A percentile compares a stretch with the other conserved stretches of the same genome.
phyloP scores from a whole-genome alignment of 192 early-diverging fungal genomes.

The Pilaira anomala region DNA sequence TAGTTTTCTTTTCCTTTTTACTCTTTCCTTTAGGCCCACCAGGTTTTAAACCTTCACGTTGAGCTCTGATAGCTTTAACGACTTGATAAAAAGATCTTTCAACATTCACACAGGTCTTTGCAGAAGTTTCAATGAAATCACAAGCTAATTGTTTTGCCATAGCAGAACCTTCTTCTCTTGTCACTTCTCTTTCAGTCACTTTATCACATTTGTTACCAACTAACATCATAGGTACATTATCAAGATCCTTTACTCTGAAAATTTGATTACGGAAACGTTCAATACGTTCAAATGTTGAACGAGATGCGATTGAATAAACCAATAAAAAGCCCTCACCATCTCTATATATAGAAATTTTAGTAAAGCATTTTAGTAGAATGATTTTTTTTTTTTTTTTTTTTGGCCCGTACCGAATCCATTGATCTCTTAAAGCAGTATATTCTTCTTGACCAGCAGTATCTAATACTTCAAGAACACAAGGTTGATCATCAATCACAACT shows the following conservation, averaged over 20 bases:
- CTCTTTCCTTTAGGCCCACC: constrained; percentile 11
- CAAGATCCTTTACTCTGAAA: constrained; percentile 79
- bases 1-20: constrained; percentile 10
- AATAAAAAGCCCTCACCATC: constrained; percentile 84
- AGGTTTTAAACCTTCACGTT: constrained; percentile 40
- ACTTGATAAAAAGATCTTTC: constrained; percentile 80
- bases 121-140: constrained; percentile 83
- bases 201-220: constrained; percentile 92
- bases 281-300: constrained; percentile 81
- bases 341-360: background rate
- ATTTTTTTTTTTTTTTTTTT: constrained; percentile 41
- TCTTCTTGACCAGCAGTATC: constrained; percentile 92
- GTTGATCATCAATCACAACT: constrained; percentile 94
- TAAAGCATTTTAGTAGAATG: background rate
- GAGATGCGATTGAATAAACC: constrained; percentile 85
- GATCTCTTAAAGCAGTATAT: constrained; percentile 76
- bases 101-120: constrained; percentile 85
- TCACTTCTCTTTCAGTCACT: constrained; percentile 75
- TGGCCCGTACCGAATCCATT: constrained; percentile 71
- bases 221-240: constrained; percentile 80
- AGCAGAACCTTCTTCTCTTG: constrained; percentile 70
- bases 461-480: constrained; percentile 94
- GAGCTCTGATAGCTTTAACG: constrained; percentile 69
- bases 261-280: constrained; percentile 84
- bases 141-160: constrained; percentile 71